phyloP scores from a whole-genome alignment of 176 grass and related monocot species.

The Triticum turgidum region DNA sequence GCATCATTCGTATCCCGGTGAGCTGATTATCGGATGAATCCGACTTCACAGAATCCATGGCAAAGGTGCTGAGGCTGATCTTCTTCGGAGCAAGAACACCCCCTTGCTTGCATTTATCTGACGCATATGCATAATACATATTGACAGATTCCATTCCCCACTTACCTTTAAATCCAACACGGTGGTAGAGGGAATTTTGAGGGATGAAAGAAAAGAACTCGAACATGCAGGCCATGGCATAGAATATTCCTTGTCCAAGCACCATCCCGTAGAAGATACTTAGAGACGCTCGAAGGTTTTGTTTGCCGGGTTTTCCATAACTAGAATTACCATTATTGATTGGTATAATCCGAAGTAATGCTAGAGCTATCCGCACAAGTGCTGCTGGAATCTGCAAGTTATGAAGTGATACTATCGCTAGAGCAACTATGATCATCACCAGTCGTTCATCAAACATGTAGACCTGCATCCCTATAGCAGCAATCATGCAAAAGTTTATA shows the following conservation, averaged over 20 bases:
- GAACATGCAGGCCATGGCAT: not conserved
- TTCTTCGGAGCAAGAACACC: not conserved
- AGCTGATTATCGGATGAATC: not conserved
- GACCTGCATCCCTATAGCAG: too few relatives aligned
- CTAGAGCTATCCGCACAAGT: too few relatives aligned
- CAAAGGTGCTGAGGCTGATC: constrained; percentile 16
- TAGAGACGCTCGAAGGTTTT: too few relatives aligned
- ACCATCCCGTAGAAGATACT: not conserved
- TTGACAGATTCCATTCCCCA: not conserved
- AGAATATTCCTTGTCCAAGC: constrained; percentile 4
- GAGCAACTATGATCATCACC: too few relatives aligned
- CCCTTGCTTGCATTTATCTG: not conserved
- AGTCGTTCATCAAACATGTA: too few relatives aligned
- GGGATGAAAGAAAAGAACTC: not conserved
- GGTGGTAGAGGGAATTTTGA: too few relatives aligned
- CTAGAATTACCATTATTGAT: too few relatives aligned
- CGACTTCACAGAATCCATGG: not conserved
- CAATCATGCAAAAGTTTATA: too few relatives aligned
- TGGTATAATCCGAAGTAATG: too few relatives aligned
- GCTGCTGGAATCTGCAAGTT: too few relatives aligned
- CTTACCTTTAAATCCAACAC: not conserved
- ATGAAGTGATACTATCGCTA: too few relatives aligned
- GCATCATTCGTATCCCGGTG: not conserved
- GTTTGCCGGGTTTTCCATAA: too few relatives aligned
- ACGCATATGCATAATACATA: constrained; percentile 14